Base-by-base conservation (phyloP, 257 asterid species). In the Ajuga chamaepitys region DNA sequence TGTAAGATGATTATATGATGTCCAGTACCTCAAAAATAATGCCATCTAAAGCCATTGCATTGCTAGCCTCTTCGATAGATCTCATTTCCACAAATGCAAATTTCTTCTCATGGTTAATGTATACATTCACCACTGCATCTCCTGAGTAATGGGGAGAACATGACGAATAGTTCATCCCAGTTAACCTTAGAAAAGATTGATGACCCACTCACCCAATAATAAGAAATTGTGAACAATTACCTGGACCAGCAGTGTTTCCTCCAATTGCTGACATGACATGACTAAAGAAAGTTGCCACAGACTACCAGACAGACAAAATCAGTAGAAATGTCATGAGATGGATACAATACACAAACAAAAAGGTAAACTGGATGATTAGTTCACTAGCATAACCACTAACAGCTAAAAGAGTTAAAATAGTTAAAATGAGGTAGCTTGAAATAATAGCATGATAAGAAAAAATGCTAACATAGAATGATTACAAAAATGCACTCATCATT, bases 191-290 rank as follows among this genome's bases (percentile, higher is more conserved):
- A 9, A 34, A 41, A 51, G 16, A 24, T 12, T 48, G 38, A 64
- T 20, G 14, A 63, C 44, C 68, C 7, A 34, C 61, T 20, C 13
- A 63, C 44, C 68, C 7, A 34, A 40, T 6, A 14, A 42, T 28
- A 16, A 9, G 46, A 16, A 13, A 37, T 40, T 17, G 44, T 7
- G 24, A 20, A 13, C 60, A 74, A 83, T 65, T 54, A 94, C 99
- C 99, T 71, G 98, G 98, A 61, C 99, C 99, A 13, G 98, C 99
- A 52, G 98, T 94, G 74, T 94, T 94, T 64, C 98, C 99, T 58
- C 91, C 96, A 58, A 94, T 88, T 58, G 96, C 96, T 28, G 95
- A 82, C 99, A 94, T 94, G 30, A 94, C 99, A 57, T 91, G 96
- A 75, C 95, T 94, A 50, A 94, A 94, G 81, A 69, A 94, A n/a